Conservation (phyloP, 768 basidiomycete species). For the Boletus vinaceobasis region DNA sequence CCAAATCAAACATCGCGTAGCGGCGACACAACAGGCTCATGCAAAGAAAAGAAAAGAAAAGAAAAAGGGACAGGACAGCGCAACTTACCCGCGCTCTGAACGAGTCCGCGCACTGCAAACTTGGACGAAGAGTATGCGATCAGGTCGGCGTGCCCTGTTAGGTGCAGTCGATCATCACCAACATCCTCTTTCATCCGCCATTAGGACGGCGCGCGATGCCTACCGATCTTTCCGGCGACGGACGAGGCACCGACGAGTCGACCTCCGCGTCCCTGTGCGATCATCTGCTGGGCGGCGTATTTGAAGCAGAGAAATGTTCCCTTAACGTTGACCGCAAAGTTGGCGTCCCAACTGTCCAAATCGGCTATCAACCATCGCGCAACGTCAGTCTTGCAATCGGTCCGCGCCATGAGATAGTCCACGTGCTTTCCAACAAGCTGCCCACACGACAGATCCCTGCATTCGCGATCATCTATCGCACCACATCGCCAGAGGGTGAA, state of each 20-base stretch:
- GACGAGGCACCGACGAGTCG: slow-evolving; percentile 9
- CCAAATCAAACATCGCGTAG: neutral
- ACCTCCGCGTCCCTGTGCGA: slow-evolving; percentile 15
- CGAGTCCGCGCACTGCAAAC: slow-evolving; percentile 8
- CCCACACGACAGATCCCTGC: slow-evolving; percentile 8
- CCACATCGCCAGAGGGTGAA: neutral
- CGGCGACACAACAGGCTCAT: neutral
- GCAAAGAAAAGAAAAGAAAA: neutral
- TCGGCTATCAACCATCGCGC: slow-evolving; percentile 3
- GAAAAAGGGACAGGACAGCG: neutral
- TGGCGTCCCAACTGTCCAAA: slow-evolving; percentile 26
- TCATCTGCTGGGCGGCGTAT: slow-evolving; percentile 21
- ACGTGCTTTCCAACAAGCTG: slow-evolving; percentile 5
- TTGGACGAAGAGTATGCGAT: slow-evolving; percentile 17
- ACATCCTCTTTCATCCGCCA: neutral
- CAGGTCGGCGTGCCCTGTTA: neutral
- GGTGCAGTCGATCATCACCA: neutral
- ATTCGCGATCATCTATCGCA: slow-evolving; percentile 12
- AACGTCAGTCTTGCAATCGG: neutral
- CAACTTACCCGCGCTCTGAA: slow-evolving; percentile 17
- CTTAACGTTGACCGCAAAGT: slow-evolving; percentile 15
- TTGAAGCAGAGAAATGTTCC: slow-evolving; percentile 28
- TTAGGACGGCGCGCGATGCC: neutral
- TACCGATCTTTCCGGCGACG: neutral
- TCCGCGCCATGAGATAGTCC: neutral